Conservation (phyloP, 352 stramenopile genomes). For the Globisporangium acanthophoron region DNA sequence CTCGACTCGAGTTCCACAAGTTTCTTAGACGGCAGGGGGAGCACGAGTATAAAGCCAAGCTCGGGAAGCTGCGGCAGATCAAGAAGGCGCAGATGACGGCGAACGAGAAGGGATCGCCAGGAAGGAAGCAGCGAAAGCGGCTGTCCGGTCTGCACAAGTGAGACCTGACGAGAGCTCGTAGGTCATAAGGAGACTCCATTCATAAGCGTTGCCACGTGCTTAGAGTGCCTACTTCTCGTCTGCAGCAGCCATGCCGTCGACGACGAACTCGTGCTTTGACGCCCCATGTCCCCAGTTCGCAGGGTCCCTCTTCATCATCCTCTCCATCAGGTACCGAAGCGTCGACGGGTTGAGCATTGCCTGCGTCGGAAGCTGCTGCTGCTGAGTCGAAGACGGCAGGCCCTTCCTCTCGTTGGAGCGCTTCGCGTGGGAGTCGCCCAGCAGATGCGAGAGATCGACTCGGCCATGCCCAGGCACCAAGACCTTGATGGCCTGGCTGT, state of each 20-base stretch:
- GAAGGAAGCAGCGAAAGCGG: not conserved
- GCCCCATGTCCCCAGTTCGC: slow-evolving; percentile 13
- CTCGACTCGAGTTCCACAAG: slow-evolving; percentile 27
- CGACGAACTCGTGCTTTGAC: slow-evolving; percentile 25
- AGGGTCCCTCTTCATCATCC: slow-evolving; percentile 43
- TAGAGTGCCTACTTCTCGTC: slow-evolving; percentile 29
- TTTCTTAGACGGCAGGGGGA: slow-evolving; percentile 41
- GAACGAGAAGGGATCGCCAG: not conserved
- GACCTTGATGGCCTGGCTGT: slow-evolving; percentile 17
- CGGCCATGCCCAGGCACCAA: slow-evolving; percentile 36
- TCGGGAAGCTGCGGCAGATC: slow-evolving; percentile 32
- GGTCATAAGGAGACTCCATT: no score
- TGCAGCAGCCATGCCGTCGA: slow-evolving; percentile 20
- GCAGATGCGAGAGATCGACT: slow-evolving; percentile 42
- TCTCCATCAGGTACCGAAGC: slow-evolving; percentile 45
- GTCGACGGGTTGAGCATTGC: slow-evolving; percentile 51
- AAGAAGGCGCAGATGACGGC: slow-evolving; percentile 23
- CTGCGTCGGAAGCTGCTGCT: slow-evolving; percentile 18
- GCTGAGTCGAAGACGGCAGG: slow-evolving; percentile 2
- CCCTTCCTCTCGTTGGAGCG: slow-evolving; percentile 33
- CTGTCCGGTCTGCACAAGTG: not conserved
- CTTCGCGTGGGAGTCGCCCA: slow-evolving; percentile 43
- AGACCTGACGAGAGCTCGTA: not conserved
- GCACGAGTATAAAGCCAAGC: slow-evolving; percentile 50
- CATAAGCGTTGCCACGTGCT: no score